phyloP scores from a whole-genome alignment of 2,329 filamentous ascomycete species.

The Diaporthe batatas region DNA sequence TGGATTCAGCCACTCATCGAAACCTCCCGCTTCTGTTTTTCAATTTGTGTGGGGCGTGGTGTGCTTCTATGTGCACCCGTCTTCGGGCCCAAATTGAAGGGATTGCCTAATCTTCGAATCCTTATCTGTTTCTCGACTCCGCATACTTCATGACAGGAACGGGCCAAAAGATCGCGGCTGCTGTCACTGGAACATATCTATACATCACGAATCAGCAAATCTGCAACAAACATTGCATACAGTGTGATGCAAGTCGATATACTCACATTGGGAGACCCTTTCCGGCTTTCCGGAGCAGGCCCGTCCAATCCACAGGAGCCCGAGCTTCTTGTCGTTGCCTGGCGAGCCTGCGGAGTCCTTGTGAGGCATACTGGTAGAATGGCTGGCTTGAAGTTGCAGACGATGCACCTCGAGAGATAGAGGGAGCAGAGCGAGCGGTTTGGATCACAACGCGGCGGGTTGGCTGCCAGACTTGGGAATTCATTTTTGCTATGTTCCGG shows the following conservation, averaged over 20 bases:
- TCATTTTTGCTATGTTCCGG: not conserved
- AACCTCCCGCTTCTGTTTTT: not conserved
- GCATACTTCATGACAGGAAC: slow-evolving; percentile 26
- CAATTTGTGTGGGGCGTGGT: not conserved
- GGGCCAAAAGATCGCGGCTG: slow-evolving; percentile 31
- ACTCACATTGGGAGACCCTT: slow-evolving; percentile 28
- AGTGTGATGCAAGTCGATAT: not conserved
- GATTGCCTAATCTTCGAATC: not conserved
- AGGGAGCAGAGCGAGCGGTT: slow-evolving; percentile 25
- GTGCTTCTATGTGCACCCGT: too few species aligned
- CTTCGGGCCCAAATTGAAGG: not conserved
- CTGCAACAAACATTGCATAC: not conserved
- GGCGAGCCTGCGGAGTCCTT: slow-evolving; percentile 22
- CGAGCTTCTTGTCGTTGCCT: slow-evolving; percentile 18
- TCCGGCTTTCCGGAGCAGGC: slow-evolving; percentile 11
- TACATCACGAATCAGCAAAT: not conserved
- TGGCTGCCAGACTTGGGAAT: slow-evolving; percentile 35
- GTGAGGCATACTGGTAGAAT: slow-evolving; percentile 27
- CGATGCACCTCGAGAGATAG: slow-evolving; percentile 25
- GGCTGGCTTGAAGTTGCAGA: slow-evolving; percentile 28
- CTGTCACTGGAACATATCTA: slow-evolving; percentile 27
- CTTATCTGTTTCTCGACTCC: slow-evolving; percentile 25
- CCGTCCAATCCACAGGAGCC: slow-evolving; percentile 23
- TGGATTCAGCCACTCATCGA: not conserved
- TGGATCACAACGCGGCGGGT: slow-evolving; percentile 30